A percentile compares a stretch with the other conserved stretches of the same genome.
These are phyloP conservation scores for Hyphopichia khmerensis DNA, from an alignment of 1,139 yeast genomes.

Conservation along the genomic window DNA sequence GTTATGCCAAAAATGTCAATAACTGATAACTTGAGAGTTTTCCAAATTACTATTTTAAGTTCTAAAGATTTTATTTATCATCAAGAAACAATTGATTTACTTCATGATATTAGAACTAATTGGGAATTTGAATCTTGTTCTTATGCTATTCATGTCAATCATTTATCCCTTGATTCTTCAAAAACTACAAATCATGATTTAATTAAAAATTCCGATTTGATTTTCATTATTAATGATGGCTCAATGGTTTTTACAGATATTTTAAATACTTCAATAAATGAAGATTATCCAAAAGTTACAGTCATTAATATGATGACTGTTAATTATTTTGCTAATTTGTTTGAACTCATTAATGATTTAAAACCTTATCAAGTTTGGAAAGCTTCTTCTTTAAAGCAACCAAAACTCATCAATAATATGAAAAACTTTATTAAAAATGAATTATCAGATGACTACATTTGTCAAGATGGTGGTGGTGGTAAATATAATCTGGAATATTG, in stretches of 20 bases:
- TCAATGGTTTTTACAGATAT: constrained; percentile 26
- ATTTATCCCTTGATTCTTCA: constrained; percentile 12
- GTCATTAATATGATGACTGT: constrained; percentile 42
- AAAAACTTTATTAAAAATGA: constrained; percentile 30
- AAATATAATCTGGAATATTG: constrained; percentile 4
- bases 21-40: constrained; percentile 13
- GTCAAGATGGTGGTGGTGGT: constrained; percentile 1
- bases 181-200: neutral
- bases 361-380: constrained; percentile 45
- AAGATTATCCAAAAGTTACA: constrained; percentile 27
- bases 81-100: constrained; percentile 22
- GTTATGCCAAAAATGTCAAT: constrained; percentile 40
- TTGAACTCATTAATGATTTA: constrained; percentile 33
- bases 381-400: constrained; percentile 31
- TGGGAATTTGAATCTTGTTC: constrained; percentile 5
- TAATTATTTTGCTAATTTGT: constrained; percentile 40
- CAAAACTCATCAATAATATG: constrained; percentile 22
- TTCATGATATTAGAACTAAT: constrained; percentile 14
- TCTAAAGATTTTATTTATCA: constrained; percentile 14
- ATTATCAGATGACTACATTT: constrained; percentile 6
- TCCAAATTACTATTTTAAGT: constrained; percentile 20
- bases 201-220: constrained; percentile 24
- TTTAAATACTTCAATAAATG: neutral
- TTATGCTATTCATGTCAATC: constrained; percentile 14
- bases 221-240: constrained; percentile 45